A percentile compares a stretch with the other conserved stretches of the same genome.
Conservation (phyloP, 495 filamentous ascomycete species). For the Podospora pseudoanserina region DNA sequence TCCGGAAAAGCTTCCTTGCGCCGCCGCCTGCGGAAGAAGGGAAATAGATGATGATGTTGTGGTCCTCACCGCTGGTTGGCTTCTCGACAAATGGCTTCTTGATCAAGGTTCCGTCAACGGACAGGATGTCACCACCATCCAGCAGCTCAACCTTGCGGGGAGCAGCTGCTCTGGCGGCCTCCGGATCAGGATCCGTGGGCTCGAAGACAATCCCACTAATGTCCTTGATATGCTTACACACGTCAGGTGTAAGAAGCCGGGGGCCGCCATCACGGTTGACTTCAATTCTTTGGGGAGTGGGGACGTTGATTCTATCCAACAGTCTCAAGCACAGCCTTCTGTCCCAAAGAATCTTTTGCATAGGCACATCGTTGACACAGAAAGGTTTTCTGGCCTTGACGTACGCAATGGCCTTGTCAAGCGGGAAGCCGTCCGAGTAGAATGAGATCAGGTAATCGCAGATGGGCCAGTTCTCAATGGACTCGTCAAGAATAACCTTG, state of each 20-base stretch:
- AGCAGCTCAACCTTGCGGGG: slow-evolving; percentile 73
- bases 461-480: slow-evolving; percentile 69
- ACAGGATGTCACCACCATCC: slow-evolving; percentile 81
- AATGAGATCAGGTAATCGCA: slow-evolving; percentile 95
- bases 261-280: slow-evolving; percentile 94
- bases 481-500: slow-evolving; percentile 95
- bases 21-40: slow-evolving; percentile 80
- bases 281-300: slow-evolving; percentile 84
- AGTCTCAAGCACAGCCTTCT: slow-evolving; percentile 82
- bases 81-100: slow-evolving; percentile 98
- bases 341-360: slow-evolving; percentile 99
- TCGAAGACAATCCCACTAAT: slow-evolving; percentile 76
- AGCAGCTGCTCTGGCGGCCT: slow-evolving; percentile 48
- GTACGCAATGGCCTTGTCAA: slow-evolving; percentile 97
- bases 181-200: slow-evolving; percentile 63
- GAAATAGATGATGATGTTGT: slow-evolving; percentile 98
- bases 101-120: slow-evolving; percentile 77
- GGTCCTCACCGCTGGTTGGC: slow-evolving; percentile 95
- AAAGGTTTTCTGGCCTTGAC: slow-evolving; percentile 87
- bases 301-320: slow-evolving; percentile 81
- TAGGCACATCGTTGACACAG: slow-evolving; percentile 93
- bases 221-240: slow-evolving; percentile 72
- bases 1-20: slow-evolving; percentile 87
- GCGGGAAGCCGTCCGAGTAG: slow-evolving; percentile 93
- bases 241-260: slow-evolving; percentile 65